phyloP scores from a whole-genome alignment of 306 rosid species.

The Begonia fuchsioides region DNA sequence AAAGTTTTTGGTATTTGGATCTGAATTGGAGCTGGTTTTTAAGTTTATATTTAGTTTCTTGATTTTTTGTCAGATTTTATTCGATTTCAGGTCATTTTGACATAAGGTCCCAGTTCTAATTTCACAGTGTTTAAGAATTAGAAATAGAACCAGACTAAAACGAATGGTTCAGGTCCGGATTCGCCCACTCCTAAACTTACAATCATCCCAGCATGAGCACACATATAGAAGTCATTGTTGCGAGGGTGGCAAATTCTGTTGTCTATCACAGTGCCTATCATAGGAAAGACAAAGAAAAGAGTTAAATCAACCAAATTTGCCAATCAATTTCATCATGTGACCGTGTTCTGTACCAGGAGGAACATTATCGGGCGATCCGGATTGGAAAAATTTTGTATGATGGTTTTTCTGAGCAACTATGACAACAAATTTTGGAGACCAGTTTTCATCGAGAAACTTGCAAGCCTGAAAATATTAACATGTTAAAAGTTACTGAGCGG shows the following conservation, averaged over 20 bases:
- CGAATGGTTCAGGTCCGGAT: too few relatives aligned
- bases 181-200: too few relatives aligned
- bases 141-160: too few relatives aligned
- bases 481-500: background rate
- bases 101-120: too few relatives aligned
- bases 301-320: background rate
- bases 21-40: too few relatives aligned
- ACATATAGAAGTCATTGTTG: slow-evolving; percentile 74
- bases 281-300: background rate
- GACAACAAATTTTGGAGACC: slow-evolving; percentile 75
- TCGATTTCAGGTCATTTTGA: too few relatives aligned
- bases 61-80: too few relatives aligned
- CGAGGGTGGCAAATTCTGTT: slow-evolving; percentile 78
- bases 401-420: slow-evolving; percentile 89
- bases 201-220: slow-evolving; percentile 98
- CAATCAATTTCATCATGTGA: too few relatives aligned
- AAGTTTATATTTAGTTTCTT: too few relatives aligned
- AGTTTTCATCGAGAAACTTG: slow-evolving; percentile 64
- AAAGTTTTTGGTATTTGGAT: too few relatives aligned
- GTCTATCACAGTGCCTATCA: slow-evolving; percentile 84
- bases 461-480: slow-evolving; percentile 35
- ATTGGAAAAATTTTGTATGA: slow-evolving; percentile 80
- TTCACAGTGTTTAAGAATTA: too few relatives aligned
- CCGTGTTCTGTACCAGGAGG: slow-evolving; percentile 43
- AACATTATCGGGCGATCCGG: slow-evolving; percentile 63